Percentiles rank a stretch among this genome's conserved stretches.
phyloP scores from a whole-genome alignment of 257 asterid genomes.

The Penstemon davidsonii region DNA sequence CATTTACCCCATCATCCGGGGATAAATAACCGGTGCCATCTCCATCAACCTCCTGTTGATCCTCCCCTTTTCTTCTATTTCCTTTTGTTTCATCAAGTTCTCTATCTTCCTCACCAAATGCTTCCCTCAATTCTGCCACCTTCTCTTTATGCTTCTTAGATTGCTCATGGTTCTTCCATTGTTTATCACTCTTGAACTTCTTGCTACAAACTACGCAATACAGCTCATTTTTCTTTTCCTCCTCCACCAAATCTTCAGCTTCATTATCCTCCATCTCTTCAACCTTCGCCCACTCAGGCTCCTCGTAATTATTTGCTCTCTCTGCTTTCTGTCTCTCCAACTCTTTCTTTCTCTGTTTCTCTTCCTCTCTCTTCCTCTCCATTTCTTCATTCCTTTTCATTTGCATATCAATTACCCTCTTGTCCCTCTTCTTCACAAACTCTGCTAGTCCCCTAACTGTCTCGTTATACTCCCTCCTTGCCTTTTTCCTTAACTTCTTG shows the following conservation, averaged over 20 bases:
- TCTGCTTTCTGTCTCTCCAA: slow-evolving; percentile 83
- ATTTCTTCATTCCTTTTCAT: slow-evolving; percentile 78
- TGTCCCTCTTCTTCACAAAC: slow-evolving; percentile 93
- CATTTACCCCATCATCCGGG: slow-evolving; percentile 53
- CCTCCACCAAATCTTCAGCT: slow-evolving; percentile 49
- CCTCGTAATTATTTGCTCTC: slow-evolving; percentile 67
- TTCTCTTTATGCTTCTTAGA: slow-evolving; percentile 96
- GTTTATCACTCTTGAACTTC: slow-evolving; percentile 94
- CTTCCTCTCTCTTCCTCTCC: slow-evolving; percentile 79
- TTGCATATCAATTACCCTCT: slow-evolving; percentile 93
- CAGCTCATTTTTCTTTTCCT: slow-evolving; percentile 56
- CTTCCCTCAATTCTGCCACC: slow-evolving; percentile 75
- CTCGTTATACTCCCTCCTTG: slow-evolving; percentile 79
- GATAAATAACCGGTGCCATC: slow-evolving; percentile 47
- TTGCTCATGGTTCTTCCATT: slow-evolving; percentile 97
- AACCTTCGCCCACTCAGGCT: slow-evolving; percentile 80
- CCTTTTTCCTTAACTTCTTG: slow-evolving; percentile 87
- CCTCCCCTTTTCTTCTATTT: slow-evolving; percentile 38
- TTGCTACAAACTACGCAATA: slow-evolving; percentile 90
- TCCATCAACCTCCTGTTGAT: slow-evolving; percentile 37
- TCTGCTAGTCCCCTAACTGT: slow-evolving; percentile 88
- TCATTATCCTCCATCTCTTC: slow-evolving; percentile 71
- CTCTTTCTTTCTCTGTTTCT: slow-evolving; percentile 72
- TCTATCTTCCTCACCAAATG: slow-evolving; percentile 68
- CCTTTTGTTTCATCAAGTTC: slow-evolving; percentile 44